Base-by-base conservation (phyloP, 331 rosid species). In the Telfairia occidentalis region DNA sequence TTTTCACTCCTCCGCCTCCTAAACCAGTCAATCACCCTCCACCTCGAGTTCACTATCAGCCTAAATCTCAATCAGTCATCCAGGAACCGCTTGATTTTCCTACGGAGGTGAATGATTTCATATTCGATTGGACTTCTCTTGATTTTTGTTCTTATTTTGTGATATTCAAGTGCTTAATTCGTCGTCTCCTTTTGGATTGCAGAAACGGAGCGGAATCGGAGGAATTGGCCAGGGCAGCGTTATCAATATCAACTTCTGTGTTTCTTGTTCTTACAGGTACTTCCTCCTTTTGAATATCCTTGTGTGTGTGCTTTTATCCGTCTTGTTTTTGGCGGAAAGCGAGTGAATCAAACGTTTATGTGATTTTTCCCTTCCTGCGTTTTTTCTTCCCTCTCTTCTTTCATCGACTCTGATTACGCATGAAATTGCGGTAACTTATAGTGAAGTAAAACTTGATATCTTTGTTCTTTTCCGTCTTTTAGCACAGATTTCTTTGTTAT, bases 221-320 rank as follows among this genome's bases (percentile, higher is more conserved):
- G 88, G 76, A 54, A 57, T 82, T 28, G 95, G 92, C 52, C 38
- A 80, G 29, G 91, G 92, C 64, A 87, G 82, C 85, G 83, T 87
- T 24, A 86, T 93, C 49, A 76, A 75, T 75, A 89, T 93, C 78
- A 85, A 84, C 43, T 92, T 82, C 83, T 91, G 96, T 52, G 79
- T 96, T 42, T 91, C 98, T 79, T 94, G 97, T 81, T 91, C 97
- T 8, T 94, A 89, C 86, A 88, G 64, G 98, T 88, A 75, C 5
- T 19, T 59, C 24, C 38, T n/a, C 6, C 16, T 45, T 63, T 60
- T 42, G 5, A 18, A 23, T 15, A 0, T 10, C 13, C 13, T 1
- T 7, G 1, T 21, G 71, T 8, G 69, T 35, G 16, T 15, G n/a
- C n/a, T n/a, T n/a, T 50, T 50, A 16, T 45, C 1, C 11, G 52